Percentiles rank a stretch among this genome's conserved stretches.
These are phyloP conservation scores for Steccherinum ochraceum DNA, from an alignment of 768 basidiomycete genomes.

Conservation along the genomic window DNA sequence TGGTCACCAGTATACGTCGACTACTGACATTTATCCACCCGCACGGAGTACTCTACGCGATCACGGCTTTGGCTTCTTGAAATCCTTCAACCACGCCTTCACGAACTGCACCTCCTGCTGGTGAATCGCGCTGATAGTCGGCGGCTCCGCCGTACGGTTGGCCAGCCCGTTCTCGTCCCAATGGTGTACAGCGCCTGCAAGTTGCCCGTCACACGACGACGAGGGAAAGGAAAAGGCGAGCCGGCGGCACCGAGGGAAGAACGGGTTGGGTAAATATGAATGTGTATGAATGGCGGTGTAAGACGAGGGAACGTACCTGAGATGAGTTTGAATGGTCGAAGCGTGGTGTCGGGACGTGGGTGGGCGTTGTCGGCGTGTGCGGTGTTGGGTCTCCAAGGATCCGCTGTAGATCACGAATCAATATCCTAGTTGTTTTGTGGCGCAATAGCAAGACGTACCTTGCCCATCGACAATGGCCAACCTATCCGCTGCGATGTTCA, in stretches of 20 bases:
- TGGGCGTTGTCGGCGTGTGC: slow-evolving; percentile 70
- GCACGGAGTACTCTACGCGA: too few species aligned
- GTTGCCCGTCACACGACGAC: too few species aligned
- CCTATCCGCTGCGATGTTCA: slow-evolving; percentile 69
- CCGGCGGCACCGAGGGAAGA: too few species aligned
- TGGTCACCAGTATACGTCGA: too few species aligned
- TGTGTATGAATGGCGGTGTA: neutral
- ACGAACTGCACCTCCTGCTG: slow-evolving; percentile 76
- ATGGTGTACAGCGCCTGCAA: slow-evolving; percentile 55
- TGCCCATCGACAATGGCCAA: slow-evolving; percentile 86
- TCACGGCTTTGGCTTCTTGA: slow-evolving; percentile 10
- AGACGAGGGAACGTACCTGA: slow-evolving; percentile 41
- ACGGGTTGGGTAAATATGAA: neutral
- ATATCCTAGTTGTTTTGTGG: too few species aligned
- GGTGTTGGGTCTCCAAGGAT: slow-evolving; percentile 86
- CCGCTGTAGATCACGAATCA: slow-evolving; percentile 43
- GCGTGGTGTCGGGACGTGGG: slow-evolving; percentile 60
- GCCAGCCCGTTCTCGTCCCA: slow-evolving; percentile 71
- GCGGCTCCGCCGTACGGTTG: slow-evolving; percentile 59
- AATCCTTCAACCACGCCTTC: slow-evolving; percentile 57
- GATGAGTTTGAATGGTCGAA: slow-evolving; percentile 82
- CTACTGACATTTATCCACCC: too few species aligned
- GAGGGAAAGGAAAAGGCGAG: too few species aligned
- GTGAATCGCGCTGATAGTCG: slow-evolving; percentile 75
- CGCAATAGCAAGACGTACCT: too few species aligned